Evolutionary conservation across 495 filamentous ascomycete genomes (phyloP), one percentile per base, ranked within the genome.

Genomic region (Penicillium dipodomyicola): DNA sequence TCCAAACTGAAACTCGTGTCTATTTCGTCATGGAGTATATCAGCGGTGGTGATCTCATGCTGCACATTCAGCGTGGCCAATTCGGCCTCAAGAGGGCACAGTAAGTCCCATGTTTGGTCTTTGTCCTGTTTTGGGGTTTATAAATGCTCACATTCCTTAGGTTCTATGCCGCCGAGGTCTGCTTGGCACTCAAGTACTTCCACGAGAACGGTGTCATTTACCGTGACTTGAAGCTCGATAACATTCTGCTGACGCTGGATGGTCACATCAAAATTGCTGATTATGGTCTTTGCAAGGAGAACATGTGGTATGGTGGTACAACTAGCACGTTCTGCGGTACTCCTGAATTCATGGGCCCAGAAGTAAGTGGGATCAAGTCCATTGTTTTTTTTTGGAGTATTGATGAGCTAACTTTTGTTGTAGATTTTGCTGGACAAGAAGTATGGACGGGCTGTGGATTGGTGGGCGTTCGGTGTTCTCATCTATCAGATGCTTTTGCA

Each of bases 21-120:
- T 99, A 99, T 77, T 99, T 99, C 67, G 94, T 99, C 62, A 97
- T 97, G 93, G 95, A 99, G 75, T 99, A 99, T 69, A 92, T 99
- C 61, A 96, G 92, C 65, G 94, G 94, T 76, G 94, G 94, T 71
- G 94, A 99, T 82, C 78, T 99, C 67, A 99, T 99, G 94, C 75
- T 97, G 76, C 94, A 99, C 70, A 99, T 99, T 70, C 94, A 99
- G 70, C 84, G 94, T 43, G 92, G 93, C 20, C 90, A 94, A 69
- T 99, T 99, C 71, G 92, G 93, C 42, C 86, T 90, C 6, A 97
- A 96, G 75, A 81, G 95, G 54, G 95, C 94, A 64, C 95, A 97
- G 90, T 93, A 84, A 72, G 89, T 84, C 49, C 59, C 49, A 32
- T 45, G 3, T 17, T n/a, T 29, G 15, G 14, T 29, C 23, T 17